Conservation (phyloP, 352 stramenopile genomes). For the Globisporangium spiculum region DNA sequence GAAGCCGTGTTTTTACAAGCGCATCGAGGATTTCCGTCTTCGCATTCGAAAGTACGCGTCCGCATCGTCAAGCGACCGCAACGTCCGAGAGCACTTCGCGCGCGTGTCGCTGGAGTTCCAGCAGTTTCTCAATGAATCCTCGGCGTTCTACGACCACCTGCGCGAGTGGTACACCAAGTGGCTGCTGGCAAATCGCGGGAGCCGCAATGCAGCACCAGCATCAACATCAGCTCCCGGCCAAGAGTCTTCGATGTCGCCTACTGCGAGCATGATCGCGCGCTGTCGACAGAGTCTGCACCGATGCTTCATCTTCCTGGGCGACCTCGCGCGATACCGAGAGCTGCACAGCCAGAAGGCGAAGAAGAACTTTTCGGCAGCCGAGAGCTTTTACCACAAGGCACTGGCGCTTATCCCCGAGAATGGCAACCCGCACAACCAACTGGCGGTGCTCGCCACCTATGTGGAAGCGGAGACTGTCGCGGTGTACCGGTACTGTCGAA, state of each 20-base stretch:
- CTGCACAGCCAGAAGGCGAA: conserved; percentile 81
- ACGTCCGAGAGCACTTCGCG: conserved; percentile 74
- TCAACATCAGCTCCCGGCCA: conserved; percentile 7
- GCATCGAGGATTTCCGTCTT: conserved; percentile 87
- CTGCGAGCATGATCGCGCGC: conserved; percentile 14
- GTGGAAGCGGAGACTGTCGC: conserved; percentile 88
- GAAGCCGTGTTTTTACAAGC: conserved; percentile 91
- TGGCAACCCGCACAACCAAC: conserved; percentile 84
- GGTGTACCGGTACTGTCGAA: conserved; percentile 89
- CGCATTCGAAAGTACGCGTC: conserved; percentile 86
- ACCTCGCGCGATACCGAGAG: conserved; percentile 79
- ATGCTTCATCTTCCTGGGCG: conserved; percentile 82
- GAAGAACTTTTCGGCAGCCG: conserved; percentile 77
- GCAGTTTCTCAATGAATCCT: conserved; percentile 55
- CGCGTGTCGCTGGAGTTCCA: conserved; percentile 74
- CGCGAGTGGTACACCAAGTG: conserved; percentile 46
- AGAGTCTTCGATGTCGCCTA: background rate
- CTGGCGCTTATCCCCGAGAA: conserved; percentile 70
- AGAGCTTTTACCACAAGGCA: conserved; percentile 71
- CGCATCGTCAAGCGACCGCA: conserved; percentile 56
- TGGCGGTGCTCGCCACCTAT: conserved; percentile 83
- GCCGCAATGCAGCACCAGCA: conserved; percentile 21
- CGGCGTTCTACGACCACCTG: conserved; percentile 75
- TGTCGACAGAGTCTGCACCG: conserved; percentile 71
- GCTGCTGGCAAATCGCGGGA: conserved; percentile 43